Conservation (phyloP, 2,329 filamentous ascomycete genomes). For the Aspergillus sp. region DNA sequence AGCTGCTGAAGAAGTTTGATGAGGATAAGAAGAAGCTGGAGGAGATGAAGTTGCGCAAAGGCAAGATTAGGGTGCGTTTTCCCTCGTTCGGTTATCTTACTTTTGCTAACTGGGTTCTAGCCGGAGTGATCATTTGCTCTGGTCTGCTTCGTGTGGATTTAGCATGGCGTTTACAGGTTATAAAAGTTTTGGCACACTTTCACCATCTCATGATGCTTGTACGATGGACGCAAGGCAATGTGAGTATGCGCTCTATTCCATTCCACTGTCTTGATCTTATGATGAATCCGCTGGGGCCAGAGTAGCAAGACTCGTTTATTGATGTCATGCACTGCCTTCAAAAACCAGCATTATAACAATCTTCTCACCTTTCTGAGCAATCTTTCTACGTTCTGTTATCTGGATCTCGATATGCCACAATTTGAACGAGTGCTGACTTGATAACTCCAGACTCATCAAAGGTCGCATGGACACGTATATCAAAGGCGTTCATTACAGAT, state of each 20-base stretch:
- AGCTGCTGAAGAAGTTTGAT: conserved; percentile 73
- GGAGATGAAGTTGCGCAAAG: conserved; percentile 70
- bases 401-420: not conserved
- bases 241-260: not conserved
- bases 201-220: not conserved
- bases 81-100: not conserved
- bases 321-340: conserved; percentile 58
- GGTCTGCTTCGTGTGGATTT: conserved; percentile 24
- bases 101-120: conserved; percentile 25
- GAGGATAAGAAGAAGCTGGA: conserved; percentile 74
- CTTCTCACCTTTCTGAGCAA: conserved; percentile 67
- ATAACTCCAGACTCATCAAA: not conserved
- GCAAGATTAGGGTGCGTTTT: conserved; percentile 58
- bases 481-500: not conserved
- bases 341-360: conserved; percentile 65
- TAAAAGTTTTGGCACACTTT: conserved; percentile 13
- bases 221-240: not conserved
- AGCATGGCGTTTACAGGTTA: conserved; percentile 37
- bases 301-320: conserved; percentile 45
- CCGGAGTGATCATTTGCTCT: conserved; percentile 36
- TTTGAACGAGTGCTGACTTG: conserved; percentile 8
- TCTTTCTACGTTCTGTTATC: conserved; percentile 7
- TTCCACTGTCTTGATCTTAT: conserved; percentile 27
- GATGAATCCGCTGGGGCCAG: conserved; percentile 61
- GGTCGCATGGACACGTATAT: not conserved